A percentile compares a stretch with the other conserved stretches of the same genome.
Evolutionary conservation across 331 rosid species (phyloP).

Genomic region (Quercus phellos): DNA sequence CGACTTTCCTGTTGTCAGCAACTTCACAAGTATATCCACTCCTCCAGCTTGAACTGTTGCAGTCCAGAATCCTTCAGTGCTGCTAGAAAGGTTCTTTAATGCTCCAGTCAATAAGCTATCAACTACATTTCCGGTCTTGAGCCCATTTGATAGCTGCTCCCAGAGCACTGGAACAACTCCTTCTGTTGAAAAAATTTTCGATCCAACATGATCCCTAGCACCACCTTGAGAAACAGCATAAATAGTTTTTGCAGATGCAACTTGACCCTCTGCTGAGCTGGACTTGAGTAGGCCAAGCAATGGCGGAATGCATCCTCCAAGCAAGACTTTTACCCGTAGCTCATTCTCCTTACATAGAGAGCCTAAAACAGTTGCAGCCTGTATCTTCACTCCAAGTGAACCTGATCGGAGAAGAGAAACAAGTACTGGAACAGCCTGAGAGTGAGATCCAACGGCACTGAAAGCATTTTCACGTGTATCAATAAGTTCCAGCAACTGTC

Average conservation of each 20-base stretch:
- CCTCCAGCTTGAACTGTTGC: slow-evolving; percentile 85
- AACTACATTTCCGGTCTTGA: slow-evolving; percentile 69
- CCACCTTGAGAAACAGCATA: slow-evolving; percentile 95
- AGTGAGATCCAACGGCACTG: slow-evolving; percentile 99
- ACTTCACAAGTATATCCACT: slow-evolving; percentile 80
- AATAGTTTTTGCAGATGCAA: slow-evolving; percentile 92
- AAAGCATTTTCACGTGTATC: slow-evolving; percentile 89
- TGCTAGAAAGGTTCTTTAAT: slow-evolving; percentile 77
- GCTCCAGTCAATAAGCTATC: slow-evolving; percentile 89
- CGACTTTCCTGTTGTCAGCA: slow-evolving; percentile 70
- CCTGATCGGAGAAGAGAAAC: slow-evolving; percentile 98
- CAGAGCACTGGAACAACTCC: slow-evolving; percentile 98
- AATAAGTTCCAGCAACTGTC: slow-evolving; percentile 84
- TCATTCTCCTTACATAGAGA: slow-evolving; percentile 94
- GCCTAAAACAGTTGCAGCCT: slow-evolving; percentile 93
- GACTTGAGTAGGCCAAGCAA: slow-evolving; percentile 93
- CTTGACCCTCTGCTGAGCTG: slow-evolving; percentile 79
- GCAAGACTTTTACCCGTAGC: slow-evolving; percentile 90
- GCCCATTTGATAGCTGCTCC: slow-evolving; percentile 74
- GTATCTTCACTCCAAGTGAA: slow-evolving; percentile 84
- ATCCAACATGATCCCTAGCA: slow-evolving; percentile 87
- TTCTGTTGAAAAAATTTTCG: slow-evolving; percentile 94
- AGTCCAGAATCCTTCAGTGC: slow-evolving; percentile 96
- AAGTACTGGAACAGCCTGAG: slow-evolving; percentile 98
- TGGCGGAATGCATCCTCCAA: slow-evolving; percentile 98